Evolutionary conservation across 257 asterid genomes (phyloP).

Genomic region (Jacaranda copaia): DNA sequence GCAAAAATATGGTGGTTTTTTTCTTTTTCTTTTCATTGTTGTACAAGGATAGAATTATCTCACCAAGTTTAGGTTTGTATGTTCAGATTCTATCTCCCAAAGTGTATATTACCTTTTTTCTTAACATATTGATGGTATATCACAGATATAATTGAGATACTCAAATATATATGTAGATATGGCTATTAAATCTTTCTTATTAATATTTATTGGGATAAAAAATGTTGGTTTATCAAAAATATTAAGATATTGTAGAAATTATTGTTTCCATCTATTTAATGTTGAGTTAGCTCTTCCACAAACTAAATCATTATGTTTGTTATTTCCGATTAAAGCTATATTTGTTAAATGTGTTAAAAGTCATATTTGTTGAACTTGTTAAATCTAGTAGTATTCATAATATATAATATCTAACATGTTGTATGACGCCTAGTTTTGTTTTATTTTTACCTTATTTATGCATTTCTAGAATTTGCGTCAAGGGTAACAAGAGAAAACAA

Average conservation of each 20-base stretch:
- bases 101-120: background rate
- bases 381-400: too few species aligned
- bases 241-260: constrained; percentile 1
- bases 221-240: background rate
- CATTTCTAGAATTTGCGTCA: background rate
- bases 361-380: too few species aligned
- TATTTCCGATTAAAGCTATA: background rate
- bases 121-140: background rate
- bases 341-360: too few species aligned
- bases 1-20: constrained; percentile 24
- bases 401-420: too few species aligned
- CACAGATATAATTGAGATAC: too few species aligned
- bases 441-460: background rate
- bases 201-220: background rate
- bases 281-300: constrained; percentile 19
- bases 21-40: background rate
- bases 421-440: background rate
- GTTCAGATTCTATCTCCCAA: background rate
- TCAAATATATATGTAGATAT: background rate
- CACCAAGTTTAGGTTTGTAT: background rate
- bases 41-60: constrained; percentile 16
- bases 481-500: background rate
- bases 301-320: background rate
- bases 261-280: background rate
- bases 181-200: background rate